phyloP scores from a whole-genome alignment of 2,329 filamentous ascomycete genomes.

The Paracorniculantispora psalliotae region DNA sequence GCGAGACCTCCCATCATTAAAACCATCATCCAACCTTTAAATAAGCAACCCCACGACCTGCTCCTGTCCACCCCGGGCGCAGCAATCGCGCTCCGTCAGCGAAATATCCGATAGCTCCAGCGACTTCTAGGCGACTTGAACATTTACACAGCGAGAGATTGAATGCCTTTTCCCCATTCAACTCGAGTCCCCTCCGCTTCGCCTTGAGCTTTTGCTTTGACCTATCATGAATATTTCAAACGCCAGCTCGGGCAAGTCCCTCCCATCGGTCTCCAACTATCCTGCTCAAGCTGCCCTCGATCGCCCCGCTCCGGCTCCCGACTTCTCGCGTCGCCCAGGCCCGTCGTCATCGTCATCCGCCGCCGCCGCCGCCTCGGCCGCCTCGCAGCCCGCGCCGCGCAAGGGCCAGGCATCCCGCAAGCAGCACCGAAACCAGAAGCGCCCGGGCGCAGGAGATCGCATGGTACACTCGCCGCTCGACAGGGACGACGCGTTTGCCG shows the following conservation, averaged over 20 bases:
- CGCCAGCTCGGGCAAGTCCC: slow-evolving; percentile 45
- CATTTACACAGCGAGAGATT: slow-evolving; percentile 17
- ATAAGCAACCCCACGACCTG: not conserved
- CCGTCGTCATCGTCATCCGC: slow-evolving; percentile 29
- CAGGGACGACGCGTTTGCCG: slow-evolving; percentile 84
- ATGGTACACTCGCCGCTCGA: slow-evolving; percentile 40
- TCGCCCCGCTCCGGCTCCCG: slow-evolving; percentile 43
- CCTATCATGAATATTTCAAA: slow-evolving; percentile 31
- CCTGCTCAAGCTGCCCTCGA: slow-evolving; percentile 36
- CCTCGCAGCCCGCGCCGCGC: slow-evolving; percentile 48
- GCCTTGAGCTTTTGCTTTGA: not conserved
- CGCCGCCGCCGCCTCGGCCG: slow-evolving; percentile 24
- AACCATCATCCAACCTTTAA: not conserved
- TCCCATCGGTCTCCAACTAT: slow-evolving; percentile 39
- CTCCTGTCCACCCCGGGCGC: not conserved
- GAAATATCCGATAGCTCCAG: not conserved
- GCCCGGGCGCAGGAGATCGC: slow-evolving; percentile 48
- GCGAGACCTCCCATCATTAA: not conserved
- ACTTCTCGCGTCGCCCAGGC: slow-evolving; percentile 44
- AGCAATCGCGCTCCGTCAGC: not conserved
- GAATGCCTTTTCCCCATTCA: slow-evolving; percentile 11
- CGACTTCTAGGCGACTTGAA: slow-evolving; percentile 11
- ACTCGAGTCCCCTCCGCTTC: slow-evolving; percentile 8
- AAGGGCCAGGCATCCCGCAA: slow-evolving; percentile 73
- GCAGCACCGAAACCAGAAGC: slow-evolving; percentile 78